Base-by-base conservation (phyloP, 2,329 filamentous ascomycete genomes). In the Ceratocystis eucalypticola region DNA sequence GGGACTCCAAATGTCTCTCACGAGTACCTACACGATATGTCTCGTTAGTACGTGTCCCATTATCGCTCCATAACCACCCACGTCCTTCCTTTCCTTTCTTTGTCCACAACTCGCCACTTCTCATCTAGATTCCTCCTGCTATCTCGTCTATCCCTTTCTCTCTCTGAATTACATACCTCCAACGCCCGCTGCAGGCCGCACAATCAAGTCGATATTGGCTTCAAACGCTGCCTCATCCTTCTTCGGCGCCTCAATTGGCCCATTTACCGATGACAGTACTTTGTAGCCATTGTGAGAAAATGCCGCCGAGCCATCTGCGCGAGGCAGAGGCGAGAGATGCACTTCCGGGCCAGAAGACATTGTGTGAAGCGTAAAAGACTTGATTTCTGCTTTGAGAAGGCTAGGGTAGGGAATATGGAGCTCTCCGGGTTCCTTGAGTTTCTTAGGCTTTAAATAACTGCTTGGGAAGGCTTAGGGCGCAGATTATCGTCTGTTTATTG, bases 141-240 rank as follows among this genome's bases (percentile, higher is more conserved):
- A 41, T 4, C 37, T 7, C 37, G 37, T 41, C 3, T 41, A 12
- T 48, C 17, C 45, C 17, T 20, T 20, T 48, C 45, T 48, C 45
- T 48, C 15, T 48, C 45, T 5, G 5, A 20, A 22, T 20, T 20
- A 50, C 81, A 73, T 75, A 86, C 91, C 88, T 79, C 89, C 91
- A 59, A 94, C 86, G 17, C 92, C 92, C 69, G 88, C 86, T 45
- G 88, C 87, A 62, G 93, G 93, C 74, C 94, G 85, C 70, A 99
- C 84, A 74, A 93, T 86, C 67, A 99, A 89, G 76, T 97, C 94
- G 70, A 99, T 80, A 62, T 88, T 84, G 33, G 93, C 91, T 78
- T 96, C 91, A 75, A 96, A 92, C 6, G 94, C 88, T 70, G 94
- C 84, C 75, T 97, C 91, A 74, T 99, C 93, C 72, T 90, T 85